A percentile compares a stretch with the other conserved stretches of the same genome.
These are phyloP conservation scores for Fusarium lyarnte DNA, from an alignment of 2,329 filamentous ascomycete genomes.

Conservation along the genomic window DNA sequence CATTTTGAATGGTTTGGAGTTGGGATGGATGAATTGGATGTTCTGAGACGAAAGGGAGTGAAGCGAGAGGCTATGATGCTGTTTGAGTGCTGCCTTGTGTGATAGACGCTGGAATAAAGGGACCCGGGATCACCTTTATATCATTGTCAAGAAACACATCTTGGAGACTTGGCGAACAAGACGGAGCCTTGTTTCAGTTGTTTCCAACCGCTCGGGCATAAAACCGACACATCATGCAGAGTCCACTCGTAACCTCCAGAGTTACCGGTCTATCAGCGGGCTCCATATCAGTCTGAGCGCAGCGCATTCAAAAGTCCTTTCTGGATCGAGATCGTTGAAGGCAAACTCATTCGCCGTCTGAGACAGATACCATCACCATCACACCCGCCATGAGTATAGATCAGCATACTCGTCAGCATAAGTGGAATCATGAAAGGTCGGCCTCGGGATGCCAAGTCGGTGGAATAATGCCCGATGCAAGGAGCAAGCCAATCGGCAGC, in stretches of 20 bases:
- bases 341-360: rapidly evolving
- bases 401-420: background rate
- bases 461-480: background rate
- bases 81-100: background rate
- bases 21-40: background rate
- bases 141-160: rapidly evolving
- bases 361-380: background rate
- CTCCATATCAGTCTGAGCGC: rapidly evolving
- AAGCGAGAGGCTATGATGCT: background rate
- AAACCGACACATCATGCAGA: rapidly evolving
- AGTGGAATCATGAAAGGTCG: rapidly evolving
- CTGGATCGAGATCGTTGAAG: background rate
- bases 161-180: rapidly evolving
- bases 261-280: rapidly evolving
- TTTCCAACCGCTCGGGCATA: rapidly evolving
- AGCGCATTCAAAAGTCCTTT: rapidly evolving
- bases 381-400: background rate
- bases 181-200: background rate
- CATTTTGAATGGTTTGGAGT: background rate
- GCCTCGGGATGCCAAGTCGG: background rate
- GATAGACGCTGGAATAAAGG: rapidly evolving
- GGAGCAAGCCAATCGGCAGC: background rate
- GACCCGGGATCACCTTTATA: background rate
- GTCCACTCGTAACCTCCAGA: rapidly evolving
- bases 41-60: rapidly evolving